Percentiles rank a stretch among this genome's conserved stretches.
Conservation (phyloP, 1,139 yeast species). For the Yamadazyma triangularis region DNA sequence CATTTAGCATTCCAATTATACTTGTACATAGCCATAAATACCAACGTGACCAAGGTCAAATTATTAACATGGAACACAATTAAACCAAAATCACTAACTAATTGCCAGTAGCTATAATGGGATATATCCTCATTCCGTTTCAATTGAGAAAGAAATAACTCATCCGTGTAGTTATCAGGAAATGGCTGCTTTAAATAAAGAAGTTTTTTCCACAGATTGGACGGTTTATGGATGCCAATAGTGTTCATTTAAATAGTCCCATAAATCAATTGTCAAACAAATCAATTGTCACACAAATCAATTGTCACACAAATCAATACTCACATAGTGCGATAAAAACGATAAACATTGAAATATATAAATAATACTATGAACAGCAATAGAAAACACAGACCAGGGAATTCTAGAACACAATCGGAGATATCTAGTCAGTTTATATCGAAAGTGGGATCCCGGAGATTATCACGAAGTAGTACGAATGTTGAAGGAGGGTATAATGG, state of each 20-base stretch:
- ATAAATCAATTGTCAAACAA: too few relatives aligned
- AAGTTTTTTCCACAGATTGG: slow-evolving; percentile 65
- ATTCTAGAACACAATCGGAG: slow-evolving; percentile 5
- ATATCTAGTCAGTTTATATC: slow-evolving; percentile 7
- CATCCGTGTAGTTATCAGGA: slow-evolving; percentile 89
- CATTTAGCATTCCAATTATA: slow-evolving; percentile 40
- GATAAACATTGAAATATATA: too few relatives aligned
- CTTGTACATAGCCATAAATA: slow-evolving; percentile 56
- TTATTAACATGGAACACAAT: slow-evolving; percentile 64
- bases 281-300: too few relatives aligned
- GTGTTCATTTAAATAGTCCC: too few relatives aligned
- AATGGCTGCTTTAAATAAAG: slow-evolving; percentile 85
- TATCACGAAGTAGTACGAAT: slow-evolving; percentile 26
- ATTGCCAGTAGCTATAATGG: slow-evolving; percentile 57
- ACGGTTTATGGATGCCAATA: slow-evolving; percentile 3
- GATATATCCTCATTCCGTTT: slow-evolving; percentile 73
- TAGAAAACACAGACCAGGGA: background rate
- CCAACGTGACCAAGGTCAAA: slow-evolving; percentile 54
- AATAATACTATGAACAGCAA: background rate
- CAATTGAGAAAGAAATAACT: slow-evolving; percentile 71
- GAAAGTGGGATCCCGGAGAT: slow-evolving; percentile 14
- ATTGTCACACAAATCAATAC: too few relatives aligned
- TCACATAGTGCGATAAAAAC: too few relatives aligned
- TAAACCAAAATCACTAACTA: slow-evolving; percentile 65
- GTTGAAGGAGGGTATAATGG: slow-evolving; percentile 10